Percentiles rank a stretch among this genome's conserved stretches.
phyloP scores from a whole-genome alignment of 2,329 filamentous ascomycete species.

The Fusarium sororula region DNA sequence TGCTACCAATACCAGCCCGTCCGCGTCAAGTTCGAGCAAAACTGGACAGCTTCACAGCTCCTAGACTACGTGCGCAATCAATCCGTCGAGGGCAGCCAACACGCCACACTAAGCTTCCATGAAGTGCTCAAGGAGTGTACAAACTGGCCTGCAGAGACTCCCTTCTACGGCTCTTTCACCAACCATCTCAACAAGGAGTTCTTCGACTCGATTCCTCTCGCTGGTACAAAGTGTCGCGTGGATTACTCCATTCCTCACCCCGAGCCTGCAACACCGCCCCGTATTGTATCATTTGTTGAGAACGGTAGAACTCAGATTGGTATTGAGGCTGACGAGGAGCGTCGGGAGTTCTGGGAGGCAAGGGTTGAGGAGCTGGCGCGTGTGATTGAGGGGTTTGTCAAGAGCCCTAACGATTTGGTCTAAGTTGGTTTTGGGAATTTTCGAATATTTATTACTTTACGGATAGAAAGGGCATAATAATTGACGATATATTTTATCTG shows the following conservation, averaged over 20 bases:
- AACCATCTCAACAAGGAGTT: constrained; percentile 44
- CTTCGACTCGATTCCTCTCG: constrained; percentile 43
- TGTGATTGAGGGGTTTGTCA: constrained; percentile 30
- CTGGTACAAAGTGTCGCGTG: constrained; percentile 39
- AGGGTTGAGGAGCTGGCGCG: constrained; percentile 33
- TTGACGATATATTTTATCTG: neutral
- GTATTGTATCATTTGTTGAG: constrained; percentile 40
- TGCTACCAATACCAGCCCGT: constrained; percentile 45
- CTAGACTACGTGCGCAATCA: constrained; percentile 36
- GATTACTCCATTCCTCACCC: constrained; percentile 42
- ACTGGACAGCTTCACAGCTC: constrained; percentile 36
- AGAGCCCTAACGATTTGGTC: constrained; percentile 16
- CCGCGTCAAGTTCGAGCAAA: constrained; percentile 36
- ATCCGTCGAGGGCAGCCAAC: constrained; percentile 37
- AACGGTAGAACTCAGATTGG: constrained; percentile 36
- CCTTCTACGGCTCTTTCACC: constrained; percentile 41
- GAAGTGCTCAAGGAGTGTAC: constrained; percentile 35
- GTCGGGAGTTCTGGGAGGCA: constrained; percentile 41
- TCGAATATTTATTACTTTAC: neutral
- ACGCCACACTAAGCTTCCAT: constrained; percentile 37
- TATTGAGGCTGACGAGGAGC: constrained; percentile 43
- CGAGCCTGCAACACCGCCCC: constrained; percentile 38
- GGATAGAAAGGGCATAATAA: neutral
- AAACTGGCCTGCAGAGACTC: constrained; percentile 20
- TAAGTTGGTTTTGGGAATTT: neutral